Conservation (phyloP, 139 green algal species). For the Eudorina sp. region DNA sequence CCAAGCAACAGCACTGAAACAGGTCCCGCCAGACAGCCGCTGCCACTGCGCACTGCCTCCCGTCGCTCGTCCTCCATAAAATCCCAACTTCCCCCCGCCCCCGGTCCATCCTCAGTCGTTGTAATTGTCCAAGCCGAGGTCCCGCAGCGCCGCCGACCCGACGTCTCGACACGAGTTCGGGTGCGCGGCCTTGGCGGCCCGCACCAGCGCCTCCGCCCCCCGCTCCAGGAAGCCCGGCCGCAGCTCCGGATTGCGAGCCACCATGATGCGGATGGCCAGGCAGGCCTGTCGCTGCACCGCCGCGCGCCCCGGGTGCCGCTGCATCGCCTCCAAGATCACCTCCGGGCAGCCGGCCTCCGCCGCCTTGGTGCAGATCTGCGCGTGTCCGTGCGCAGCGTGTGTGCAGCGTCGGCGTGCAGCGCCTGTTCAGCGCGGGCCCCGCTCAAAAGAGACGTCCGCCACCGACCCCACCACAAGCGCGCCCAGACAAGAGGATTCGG, state of each 20-base stretch:
- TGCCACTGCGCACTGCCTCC: too few relatives aligned
- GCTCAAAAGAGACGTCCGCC: too few relatives aligned
- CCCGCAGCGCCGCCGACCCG: slow-evolving; percentile 83
- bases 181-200: slow-evolving; percentile 64
- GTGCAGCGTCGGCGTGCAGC: too few relatives aligned
- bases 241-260: slow-evolving; percentile 80
- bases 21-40: too few relatives aligned
- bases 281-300: slow-evolving; percentile 73
- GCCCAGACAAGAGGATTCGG: too few relatives aligned
- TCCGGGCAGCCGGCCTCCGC: slow-evolving; percentile 61
- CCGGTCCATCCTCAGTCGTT: too few relatives aligned
- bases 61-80: too few relatives aligned
- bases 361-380: slow-evolving; percentile 21
- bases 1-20: too few relatives aligned
- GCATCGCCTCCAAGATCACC: slow-evolving; percentile 51
- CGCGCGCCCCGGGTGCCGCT: neutral
- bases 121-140: slow-evolving; percentile 90
- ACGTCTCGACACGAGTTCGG: slow-evolving; percentile 80
- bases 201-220: slow-evolving; percentile 77
- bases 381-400: too few relatives aligned
- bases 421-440: too few relatives aligned
- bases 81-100: too few relatives aligned
- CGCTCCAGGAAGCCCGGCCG: slow-evolving; percentile 70
- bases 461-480: too few relatives aligned
- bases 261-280: slow-evolving; percentile 84